Evolutionary conservation across 305 asterid genomes (phyloP).

Genomic region (Fraxinus velutina): DNA sequence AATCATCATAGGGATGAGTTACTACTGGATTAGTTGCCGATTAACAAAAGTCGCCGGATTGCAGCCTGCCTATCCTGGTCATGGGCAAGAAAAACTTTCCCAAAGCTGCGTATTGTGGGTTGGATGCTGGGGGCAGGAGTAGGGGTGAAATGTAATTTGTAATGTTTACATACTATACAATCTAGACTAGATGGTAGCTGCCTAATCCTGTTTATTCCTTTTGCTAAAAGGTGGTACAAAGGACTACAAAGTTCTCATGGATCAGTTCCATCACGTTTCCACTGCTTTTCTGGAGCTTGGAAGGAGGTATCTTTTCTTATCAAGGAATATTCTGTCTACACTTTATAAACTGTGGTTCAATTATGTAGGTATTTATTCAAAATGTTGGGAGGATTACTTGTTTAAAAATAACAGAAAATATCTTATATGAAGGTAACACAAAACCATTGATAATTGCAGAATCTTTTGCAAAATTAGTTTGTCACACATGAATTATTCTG

Average conservation of each 20-base stretch:
- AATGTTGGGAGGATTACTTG: background rate
- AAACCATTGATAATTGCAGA: background rate
- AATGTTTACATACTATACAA: background rate
- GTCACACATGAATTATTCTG: background rate
- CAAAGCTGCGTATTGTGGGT: background rate
- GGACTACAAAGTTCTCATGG: slow-evolving; percentile 87
- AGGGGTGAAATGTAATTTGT: background rate
- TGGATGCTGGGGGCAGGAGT: background rate
- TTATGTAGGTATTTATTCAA: background rate
- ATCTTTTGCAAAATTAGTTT: background rate
- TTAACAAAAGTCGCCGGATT: background rate
- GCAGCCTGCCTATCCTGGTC: background rate
- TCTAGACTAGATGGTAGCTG: background rate
- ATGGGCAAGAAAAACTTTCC: background rate
- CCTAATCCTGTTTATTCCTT: slow-evolving; percentile 17
- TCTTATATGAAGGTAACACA: background rate
- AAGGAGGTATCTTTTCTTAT: slow-evolving; percentile 43
- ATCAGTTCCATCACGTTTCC: slow-evolving; percentile 78
- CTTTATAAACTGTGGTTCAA: slow-evolving; percentile 1
- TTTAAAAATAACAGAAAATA: background rate
- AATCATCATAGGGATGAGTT: background rate
- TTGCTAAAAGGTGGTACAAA: slow-evolving; percentile 73
- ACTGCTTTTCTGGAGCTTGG: slow-evolving; percentile 89
- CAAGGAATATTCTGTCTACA: slow-evolving; percentile 16
- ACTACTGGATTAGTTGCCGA: background rate